A percentile compares a stretch with the other conserved stretches of the same genome.
These are phyloP conservation scores for Apiospora saccharicola DNA, from an alignment of 2,329 filamentous ascomycete species.

Conservation along the genomic window DNA sequence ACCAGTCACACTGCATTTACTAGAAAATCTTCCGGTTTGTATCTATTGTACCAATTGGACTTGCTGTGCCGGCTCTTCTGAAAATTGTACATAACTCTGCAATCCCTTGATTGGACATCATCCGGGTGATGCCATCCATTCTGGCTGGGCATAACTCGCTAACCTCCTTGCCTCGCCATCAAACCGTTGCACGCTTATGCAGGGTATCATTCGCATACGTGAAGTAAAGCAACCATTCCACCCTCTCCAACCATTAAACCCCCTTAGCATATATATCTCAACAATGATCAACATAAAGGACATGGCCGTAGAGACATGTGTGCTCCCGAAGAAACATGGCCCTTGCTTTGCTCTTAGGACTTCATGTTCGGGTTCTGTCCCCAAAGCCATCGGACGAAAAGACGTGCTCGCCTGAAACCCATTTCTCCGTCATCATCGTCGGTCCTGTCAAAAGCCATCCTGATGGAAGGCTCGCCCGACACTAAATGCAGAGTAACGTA, in stretches of 20 bases:
- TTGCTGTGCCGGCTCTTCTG: neutral
- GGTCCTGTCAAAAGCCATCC: conserved; percentile 33
- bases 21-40: neutral
- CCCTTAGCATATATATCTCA: neutral
- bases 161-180: neutral
- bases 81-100: neutral
- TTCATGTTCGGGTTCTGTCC: conserved; percentile 30
- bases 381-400: conserved; percentile 37
- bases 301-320: neutral
- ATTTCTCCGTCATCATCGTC: conserved; percentile 30
- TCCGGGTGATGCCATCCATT: neutral
- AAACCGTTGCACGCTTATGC: neutral
- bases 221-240: neutral
- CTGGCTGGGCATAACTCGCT: neutral
- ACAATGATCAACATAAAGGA: neutral
- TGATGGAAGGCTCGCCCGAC: conserved; percentile 20
- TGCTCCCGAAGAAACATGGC: neutral
- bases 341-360: conserved; percentile 2
- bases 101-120: neutral
- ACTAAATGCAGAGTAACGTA: neutral
- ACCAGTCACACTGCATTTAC: neutral
- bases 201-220: neutral
- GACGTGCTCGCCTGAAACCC: conserved; percentile 32
- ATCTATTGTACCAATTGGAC: neutral
- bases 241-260: neutral